A percentile compares a stretch with the other conserved stretches of the same genome.
These are phyloP conservation scores for Huntiella decipiens DNA, from an alignment of 2,329 filamentous ascomycete genomes.

Conservation along the genomic window DNA sequence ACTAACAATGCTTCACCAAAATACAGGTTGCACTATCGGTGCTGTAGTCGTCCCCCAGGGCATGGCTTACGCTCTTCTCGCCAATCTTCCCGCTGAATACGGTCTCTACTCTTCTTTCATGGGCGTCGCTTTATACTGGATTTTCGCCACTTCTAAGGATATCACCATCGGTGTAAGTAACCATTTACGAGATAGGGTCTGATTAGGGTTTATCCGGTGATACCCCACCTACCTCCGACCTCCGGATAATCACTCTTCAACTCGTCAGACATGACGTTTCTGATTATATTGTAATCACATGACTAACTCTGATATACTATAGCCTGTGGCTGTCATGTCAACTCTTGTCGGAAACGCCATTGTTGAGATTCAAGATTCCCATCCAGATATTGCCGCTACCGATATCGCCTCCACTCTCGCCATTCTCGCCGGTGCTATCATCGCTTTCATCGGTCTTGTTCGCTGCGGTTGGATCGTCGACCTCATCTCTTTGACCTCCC, in stretches of 20 bases:
- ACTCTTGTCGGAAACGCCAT: constrained; percentile 76
- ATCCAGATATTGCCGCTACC: constrained; percentile 40
- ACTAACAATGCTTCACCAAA: no score
- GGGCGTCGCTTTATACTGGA: constrained; percentile 88
- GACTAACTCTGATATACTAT: neutral
- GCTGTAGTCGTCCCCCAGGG: constrained; percentile 34
- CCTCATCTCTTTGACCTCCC: constrained; percentile 73
- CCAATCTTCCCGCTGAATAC: constrained; percentile 28
- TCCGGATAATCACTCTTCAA: no score
- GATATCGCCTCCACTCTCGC: constrained; percentile 62
- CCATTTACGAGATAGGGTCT: no score
- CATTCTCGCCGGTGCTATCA: constrained; percentile 58
- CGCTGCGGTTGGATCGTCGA: constrained; percentile 82
- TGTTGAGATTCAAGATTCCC: constrained; percentile 33
- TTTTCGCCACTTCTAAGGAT: constrained; percentile 95
- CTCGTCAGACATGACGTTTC: no score
- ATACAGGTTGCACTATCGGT: constrained; percentile 15
- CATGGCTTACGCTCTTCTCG: constrained; percentile 33
- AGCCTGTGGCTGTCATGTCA: constrained; percentile 91
- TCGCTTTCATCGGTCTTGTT: constrained; percentile 58
- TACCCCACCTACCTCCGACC: neutral
- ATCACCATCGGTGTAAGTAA: constrained; percentile 59
- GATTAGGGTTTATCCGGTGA: no score
- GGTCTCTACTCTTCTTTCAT: constrained; percentile 66
- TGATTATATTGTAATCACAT: no score